phyloP scores from a whole-genome alignment of 2,329 filamentous ascomycete species.

The Calycina herbarum region DNA sequence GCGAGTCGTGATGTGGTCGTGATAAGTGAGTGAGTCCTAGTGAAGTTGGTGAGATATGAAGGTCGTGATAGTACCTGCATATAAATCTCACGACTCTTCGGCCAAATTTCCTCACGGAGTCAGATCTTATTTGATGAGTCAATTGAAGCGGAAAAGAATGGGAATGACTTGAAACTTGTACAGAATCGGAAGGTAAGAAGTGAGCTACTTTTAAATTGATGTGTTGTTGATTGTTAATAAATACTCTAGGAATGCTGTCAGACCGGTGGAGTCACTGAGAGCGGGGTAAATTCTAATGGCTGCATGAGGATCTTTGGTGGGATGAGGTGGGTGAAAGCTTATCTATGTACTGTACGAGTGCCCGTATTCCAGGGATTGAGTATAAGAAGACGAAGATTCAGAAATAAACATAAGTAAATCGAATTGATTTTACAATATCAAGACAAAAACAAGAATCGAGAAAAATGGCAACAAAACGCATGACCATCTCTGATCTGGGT shows the following conservation, averaged over 20 bases:
- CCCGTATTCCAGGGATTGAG: neutral
- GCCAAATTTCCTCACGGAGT: too few relatives aligned
- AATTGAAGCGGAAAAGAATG: too few relatives aligned
- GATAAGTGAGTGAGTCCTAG: neutral
- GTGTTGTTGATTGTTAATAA: neutral
- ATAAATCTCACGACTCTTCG: too few relatives aligned
- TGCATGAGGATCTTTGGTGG: neutral
- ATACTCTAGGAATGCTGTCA: neutral
- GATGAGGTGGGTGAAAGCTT: neutral
- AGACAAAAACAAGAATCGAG: neutral
- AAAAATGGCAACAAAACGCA: conserved; percentile 15
- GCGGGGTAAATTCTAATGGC: neutral
- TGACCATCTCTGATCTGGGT: conserved; percentile 33
- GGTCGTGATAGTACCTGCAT: neutral
- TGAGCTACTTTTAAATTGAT: neutral
- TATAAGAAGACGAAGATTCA: neutral
- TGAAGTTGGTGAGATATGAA: neutral
- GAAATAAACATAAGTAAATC: neutral
- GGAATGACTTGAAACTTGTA: too few relatives aligned
- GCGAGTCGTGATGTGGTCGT: neutral
- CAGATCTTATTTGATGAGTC: too few relatives aligned
- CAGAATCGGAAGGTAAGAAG: neutral
- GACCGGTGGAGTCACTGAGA: conserved; percentile 1
- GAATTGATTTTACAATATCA: neutral
- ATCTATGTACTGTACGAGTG: neutral